These are phyloP conservation scores for Colletotrichum cereale DNA, from an alignment of 2,329 filamentous ascomycete genomes.

Conservation along the genomic window DNA sequence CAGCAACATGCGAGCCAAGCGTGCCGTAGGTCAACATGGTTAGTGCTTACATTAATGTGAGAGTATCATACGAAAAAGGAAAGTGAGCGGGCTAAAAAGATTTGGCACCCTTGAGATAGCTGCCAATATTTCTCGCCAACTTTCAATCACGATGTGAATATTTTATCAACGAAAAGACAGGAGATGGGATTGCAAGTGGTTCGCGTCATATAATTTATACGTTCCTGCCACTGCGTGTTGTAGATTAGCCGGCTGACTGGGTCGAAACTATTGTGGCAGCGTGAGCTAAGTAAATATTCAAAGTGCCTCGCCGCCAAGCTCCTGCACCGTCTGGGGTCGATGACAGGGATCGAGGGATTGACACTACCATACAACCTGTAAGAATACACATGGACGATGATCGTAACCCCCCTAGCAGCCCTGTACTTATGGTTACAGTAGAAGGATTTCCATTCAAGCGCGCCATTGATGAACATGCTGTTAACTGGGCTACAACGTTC, in stretches of 20 bases:
- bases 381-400: background rate
- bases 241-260: background rate
- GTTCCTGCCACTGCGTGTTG: background rate
- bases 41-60: constrained; percentile 19
- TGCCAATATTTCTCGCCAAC: background rate
- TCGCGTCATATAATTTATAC: background rate
- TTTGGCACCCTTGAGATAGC: background rate
- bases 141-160: background rate
- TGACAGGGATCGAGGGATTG: background rate
- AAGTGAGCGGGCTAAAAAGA: background rate
- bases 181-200: background rate
- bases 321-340: background rate
- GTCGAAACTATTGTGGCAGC: background rate
- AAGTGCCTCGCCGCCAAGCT: background rate
- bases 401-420: background rate
- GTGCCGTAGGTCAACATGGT: background rate
- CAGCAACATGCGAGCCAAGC: background rate
- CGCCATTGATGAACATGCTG: constrained; percentile 1
- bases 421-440: background rate
- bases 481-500: background rate
- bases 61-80: background rate
- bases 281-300: background rate
- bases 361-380: constrained; percentile 6
- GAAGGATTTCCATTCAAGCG: background rate
- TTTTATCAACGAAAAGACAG: background rate